Percentiles rank a stretch among this genome's conserved stretches.
These are phyloP conservation scores for Candida frijolesensis DNA, from an alignment of 1,139 yeast genomes.

Conservation along the genomic window DNA sequence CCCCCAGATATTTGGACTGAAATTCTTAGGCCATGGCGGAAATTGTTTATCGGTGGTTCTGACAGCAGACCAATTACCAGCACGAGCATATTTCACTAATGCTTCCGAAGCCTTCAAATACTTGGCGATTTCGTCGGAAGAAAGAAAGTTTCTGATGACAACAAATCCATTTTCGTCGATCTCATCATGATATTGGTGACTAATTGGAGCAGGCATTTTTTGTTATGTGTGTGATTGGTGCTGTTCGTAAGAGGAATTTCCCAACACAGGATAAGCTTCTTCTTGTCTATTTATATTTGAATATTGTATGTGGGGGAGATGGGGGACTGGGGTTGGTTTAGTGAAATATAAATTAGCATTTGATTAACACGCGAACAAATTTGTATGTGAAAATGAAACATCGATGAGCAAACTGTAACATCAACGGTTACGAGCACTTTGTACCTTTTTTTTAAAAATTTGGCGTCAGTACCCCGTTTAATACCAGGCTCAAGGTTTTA, in stretches of 20 bases:
- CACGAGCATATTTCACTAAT: conserved; percentile 49
- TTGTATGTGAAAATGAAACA: conserved; percentile 7
- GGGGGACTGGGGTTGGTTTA: not conserved
- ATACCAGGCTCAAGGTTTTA: not conserved
- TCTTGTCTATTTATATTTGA: not conserved
- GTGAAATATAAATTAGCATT: not conserved
- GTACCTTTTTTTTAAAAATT: not conserved
- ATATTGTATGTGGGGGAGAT: not conserved
- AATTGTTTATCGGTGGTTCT: conserved; percentile 59
- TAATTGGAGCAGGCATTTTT: conserved; percentile 17
- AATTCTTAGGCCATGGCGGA: conserved; percentile 61
- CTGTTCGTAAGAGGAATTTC: not conserved
- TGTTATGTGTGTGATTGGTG: not conserved
- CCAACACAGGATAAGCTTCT: too few relatives aligned
- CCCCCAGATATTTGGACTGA: conserved; percentile 62
- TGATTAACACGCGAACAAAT: not conserved
- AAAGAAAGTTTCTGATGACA: conserved; percentile 43
- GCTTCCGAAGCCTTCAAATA: conserved; percentile 42
- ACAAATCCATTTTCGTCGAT: conserved; percentile 49
- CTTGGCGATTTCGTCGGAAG: conserved; percentile 40
- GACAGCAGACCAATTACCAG: conserved; percentile 55
- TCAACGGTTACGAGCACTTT: not conserved
- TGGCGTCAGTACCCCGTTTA: not conserved
- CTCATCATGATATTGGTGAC: conserved; percentile 29
- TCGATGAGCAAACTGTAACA: not conserved